These are phyloP conservation scores for Nitzschia sp. DNA, from an alignment of 108 stramenopile genomes.

Conservation along the genomic window DNA sequence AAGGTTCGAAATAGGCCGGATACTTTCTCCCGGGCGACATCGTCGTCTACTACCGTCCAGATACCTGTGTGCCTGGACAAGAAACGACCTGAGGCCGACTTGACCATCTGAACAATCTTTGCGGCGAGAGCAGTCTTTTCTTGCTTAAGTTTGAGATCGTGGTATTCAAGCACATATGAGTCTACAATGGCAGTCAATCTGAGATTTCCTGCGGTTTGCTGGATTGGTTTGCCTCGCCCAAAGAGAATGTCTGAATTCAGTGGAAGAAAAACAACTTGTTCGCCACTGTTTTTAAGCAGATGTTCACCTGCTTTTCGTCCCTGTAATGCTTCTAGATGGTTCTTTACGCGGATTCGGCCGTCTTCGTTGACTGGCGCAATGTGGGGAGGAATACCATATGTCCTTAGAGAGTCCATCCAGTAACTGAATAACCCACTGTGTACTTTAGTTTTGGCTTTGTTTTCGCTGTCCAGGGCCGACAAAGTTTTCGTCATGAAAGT, in stretches of 20 bases:
- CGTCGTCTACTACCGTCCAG: conserved; percentile 25
- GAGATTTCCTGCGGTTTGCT: conserved; percentile 35
- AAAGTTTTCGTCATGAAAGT: conserved; percentile 1
- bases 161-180: conserved; percentile 9
- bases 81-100: conserved; percentile 15
- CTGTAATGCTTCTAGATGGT: conserved; percentile 21
- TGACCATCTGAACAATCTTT: conserved; percentile 19
- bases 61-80: conserved; percentile 14
- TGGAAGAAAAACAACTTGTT: neutral
- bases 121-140: conserved; percentile 29
- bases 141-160: conserved; percentile 8
- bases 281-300: neutral
- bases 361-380: conserved; percentile 18
- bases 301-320: conserved; percentile 1
- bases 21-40: conserved; percentile 29
- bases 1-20: conserved; percentile 21
- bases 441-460: conserved; percentile 14
- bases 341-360: conserved; percentile 23
- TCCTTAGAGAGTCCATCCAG: conserved; percentile 13
- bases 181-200: conserved; percentile 18
- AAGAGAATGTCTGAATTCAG: conserved; percentile 27
- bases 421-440: conserved; percentile 20
- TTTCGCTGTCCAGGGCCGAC: neutral
- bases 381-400: conserved; percentile 33
- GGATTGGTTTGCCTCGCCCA: conserved; percentile 33